Conservation (phyloP, 192 early-diverging fungal genomes). For the Allomyces javanicus region DNA sequence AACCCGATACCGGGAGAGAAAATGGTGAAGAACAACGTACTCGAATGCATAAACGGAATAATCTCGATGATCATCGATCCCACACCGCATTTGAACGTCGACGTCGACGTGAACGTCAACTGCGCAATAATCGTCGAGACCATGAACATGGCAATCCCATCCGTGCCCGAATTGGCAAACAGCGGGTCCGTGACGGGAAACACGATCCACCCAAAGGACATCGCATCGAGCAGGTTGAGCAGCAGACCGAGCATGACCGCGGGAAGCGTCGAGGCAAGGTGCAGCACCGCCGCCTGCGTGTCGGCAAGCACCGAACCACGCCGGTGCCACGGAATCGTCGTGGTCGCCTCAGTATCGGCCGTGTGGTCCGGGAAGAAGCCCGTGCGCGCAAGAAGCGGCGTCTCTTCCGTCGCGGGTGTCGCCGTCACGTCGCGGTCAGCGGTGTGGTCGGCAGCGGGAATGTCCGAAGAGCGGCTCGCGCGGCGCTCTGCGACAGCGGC, state of each 20-base stretch:
- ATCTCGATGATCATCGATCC: slow-evolving; percentile 48
- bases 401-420: too few species aligned
- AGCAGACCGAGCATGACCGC: slow-evolving; percentile 77
- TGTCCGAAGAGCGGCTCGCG: too few species aligned
- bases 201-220: slow-evolving; percentile 74
- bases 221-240: slow-evolving; percentile 79
- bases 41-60: slow-evolving; percentile 65
- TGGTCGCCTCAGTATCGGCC: not conserved
- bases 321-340: not conserved
- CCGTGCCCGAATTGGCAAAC: slow-evolving; percentile 48
- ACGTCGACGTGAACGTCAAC: slow-evolving; percentile 30
- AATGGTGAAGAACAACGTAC: too few species aligned
- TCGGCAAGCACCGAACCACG: not conserved
- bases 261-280: slow-evolving; percentile 26
- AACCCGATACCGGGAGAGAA: too few species aligned
- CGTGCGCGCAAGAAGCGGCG: not conserved
- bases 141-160: slow-evolving; percentile 92
- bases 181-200: slow-evolving; percentile 63
- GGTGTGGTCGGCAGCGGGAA: too few species aligned
- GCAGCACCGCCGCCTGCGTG: not conserved
- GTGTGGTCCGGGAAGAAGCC: not conserved
- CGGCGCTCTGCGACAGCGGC: too few species aligned
- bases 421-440: too few species aligned
- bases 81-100: not conserved
- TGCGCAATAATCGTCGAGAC: slow-evolving; percentile 58